A percentile compares a stretch with the other conserved stretches of the same genome.
Evolutionary conservation across 306 rosid species (phyloP).

Genomic region (Senna tora): DNA sequence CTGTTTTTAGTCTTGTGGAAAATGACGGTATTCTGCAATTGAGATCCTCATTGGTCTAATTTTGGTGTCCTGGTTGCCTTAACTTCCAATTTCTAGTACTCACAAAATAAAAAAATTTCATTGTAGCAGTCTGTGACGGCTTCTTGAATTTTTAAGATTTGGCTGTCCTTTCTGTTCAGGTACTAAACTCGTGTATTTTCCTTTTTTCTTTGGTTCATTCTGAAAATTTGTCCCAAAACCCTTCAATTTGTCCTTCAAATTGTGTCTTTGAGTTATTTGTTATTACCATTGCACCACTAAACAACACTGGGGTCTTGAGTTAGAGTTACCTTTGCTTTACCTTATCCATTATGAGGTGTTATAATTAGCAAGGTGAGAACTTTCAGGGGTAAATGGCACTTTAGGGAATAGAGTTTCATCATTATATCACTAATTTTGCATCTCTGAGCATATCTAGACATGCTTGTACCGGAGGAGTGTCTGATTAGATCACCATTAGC

Average conservation of each 20-base stretch:
- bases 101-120: conserved; percentile 19
- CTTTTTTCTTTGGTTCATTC: conserved; percentile 31
- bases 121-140: conserved; percentile 44
- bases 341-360: conserved; percentile 37
- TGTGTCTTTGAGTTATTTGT: conserved; percentile 37
- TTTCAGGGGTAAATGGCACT: conserved; percentile 33
- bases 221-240: background rate
- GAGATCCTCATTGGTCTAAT: conserved; percentile 29
- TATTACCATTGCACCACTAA: conserved; percentile 28
- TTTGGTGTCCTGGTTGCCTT: conserved; percentile 53
- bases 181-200: conserved; percentile 32
- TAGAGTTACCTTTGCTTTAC: conserved; percentile 25
- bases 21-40: conserved; percentile 39
- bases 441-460: conserved; percentile 43
- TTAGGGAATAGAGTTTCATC: conserved; percentile 24
- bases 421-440: conserved; percentile 28
- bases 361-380: background rate
- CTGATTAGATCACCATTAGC: conserved; percentile 40
- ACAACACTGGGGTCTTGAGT: conserved; percentile 14
- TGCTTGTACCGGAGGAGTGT: conserved; percentile 52
- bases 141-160: conserved; percentile 44
- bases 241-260: conserved; percentile 33
- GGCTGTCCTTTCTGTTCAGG: conserved; percentile 49
- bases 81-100: conserved; percentile 50
- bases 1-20: conserved; percentile 16